These are phyloP conservation scores for Diaporthe aspalathi DNA, from an alignment of 2,329 filamentous ascomycete genomes.

Conservation along the genomic window DNA sequence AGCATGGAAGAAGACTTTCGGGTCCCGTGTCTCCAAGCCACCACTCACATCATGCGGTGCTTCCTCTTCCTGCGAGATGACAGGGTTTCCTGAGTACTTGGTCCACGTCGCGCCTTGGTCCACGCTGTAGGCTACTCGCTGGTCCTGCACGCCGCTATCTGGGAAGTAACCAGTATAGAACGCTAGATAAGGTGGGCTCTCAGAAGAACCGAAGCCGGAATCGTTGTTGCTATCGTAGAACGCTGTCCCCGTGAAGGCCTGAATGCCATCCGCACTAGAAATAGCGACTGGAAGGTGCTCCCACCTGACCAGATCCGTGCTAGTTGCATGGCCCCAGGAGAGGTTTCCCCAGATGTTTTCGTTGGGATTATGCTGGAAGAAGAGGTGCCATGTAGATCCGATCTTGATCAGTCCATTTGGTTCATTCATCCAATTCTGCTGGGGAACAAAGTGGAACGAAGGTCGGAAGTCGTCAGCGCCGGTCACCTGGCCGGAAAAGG, in stretches of 20 bases:
- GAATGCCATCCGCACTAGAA: neutral
- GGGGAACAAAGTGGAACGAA: neutral
- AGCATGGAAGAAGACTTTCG: neutral
- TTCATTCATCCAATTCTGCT: slow-evolving; percentile 7
- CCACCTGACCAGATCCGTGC: neutral
- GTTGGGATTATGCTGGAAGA: neutral
- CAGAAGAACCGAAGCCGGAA: neutral
- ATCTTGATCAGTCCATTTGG: neutral
- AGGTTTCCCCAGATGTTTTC: neutral
- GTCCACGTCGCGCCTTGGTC: neutral
- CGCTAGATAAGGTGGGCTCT: neutral
- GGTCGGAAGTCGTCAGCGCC: neutral
- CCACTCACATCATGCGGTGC: neutral
- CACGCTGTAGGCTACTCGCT: neutral
- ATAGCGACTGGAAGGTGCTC: neutral
- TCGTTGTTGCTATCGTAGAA: neutral
- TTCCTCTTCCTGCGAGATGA: neutral
- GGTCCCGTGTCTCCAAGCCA: neutral
- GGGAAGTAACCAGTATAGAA: neutral
- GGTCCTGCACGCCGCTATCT: neutral
- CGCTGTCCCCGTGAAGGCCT: neutral
- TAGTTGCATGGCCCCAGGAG: neutral
- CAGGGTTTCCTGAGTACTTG: neutral
- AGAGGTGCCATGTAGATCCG: neutral
- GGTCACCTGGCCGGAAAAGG: neutral